phyloP scores from a whole-genome alignment of 371 early-diverging fungal genomes.

The Mucor racemosus region DNA sequence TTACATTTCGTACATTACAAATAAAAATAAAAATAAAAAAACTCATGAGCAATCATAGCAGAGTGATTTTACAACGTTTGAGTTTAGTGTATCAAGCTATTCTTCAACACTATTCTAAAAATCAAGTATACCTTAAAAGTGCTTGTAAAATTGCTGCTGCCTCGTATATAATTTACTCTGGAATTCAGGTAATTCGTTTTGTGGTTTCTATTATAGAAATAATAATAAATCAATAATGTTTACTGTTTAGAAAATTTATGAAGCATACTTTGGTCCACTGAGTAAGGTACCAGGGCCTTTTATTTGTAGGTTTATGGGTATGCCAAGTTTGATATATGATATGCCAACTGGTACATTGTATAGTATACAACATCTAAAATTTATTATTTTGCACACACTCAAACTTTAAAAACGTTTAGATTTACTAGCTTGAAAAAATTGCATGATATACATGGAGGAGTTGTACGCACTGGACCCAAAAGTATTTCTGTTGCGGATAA shows the following conservation, averaged over 20 bases:
- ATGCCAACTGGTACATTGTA: constrained; percentile 3
- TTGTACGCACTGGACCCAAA: constrained; percentile 27
- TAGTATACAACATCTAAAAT: too few species aligned
- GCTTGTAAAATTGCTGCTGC: constrained; percentile 4
- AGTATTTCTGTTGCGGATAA: constrained; percentile 21
- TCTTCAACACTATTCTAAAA: background rate
- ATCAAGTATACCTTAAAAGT: background rate
- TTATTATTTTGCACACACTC: background rate
- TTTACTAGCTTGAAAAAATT: constrained; percentile 10
- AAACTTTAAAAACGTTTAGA: constrained; percentile 1
- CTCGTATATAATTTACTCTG: background rate
- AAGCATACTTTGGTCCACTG: background rate
- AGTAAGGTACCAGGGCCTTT: constrained; percentile 39
- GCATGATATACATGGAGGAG: constrained; percentile 26
- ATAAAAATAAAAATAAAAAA: too few species aligned
- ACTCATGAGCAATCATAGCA: too few species aligned
- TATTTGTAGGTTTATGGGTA: constrained; percentile 19
- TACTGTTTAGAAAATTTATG: background rate
- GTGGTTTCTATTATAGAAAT: background rate
- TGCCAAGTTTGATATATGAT: constrained; percentile 8
- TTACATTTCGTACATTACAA: too few species aligned
- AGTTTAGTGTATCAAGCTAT: background rate
- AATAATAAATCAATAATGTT: background rate
- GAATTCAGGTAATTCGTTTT: background rate
- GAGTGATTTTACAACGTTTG: background rate